Conservation (phyloP, 179 eudicot genomes). For the Amaranthus tricolor region DNA sequence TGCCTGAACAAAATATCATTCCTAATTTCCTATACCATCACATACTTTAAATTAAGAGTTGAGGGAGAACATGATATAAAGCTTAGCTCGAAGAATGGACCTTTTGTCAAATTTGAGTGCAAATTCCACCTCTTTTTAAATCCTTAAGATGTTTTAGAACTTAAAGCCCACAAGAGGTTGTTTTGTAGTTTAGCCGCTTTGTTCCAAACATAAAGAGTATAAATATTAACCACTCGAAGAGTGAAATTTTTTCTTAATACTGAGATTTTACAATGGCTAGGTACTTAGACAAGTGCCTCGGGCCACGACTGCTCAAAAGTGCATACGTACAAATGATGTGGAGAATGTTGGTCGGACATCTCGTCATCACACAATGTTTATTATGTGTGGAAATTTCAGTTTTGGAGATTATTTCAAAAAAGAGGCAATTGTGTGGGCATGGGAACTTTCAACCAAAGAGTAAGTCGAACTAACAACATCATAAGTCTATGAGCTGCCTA, state of each 20-base stretch:
- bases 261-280: constrained; percentile 36
- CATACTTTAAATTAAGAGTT: no score
- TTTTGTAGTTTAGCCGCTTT: no score
- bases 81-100: no score
- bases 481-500: not conserved
- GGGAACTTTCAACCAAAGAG: constrained; percentile 93
- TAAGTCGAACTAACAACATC: constrained; percentile 36
- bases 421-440: constrained; percentile 94
- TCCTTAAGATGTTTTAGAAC: no score
- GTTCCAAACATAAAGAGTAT: no score
- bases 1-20: no score
- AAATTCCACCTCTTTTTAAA: no score
- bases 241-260: not conserved
- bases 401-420: constrained; percentile 98
- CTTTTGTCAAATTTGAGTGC: no score
- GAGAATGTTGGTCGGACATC: constrained; percentile 95
- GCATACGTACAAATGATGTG: constrained; percentile 93
- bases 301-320: constrained; percentile 88
- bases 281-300: constrained; percentile 78
- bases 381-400: constrained; percentile 97
- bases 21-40: no score
- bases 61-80: no score
- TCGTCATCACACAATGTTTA: constrained; percentile 97
- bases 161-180: no score
- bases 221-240: no score